These are phyloP conservation scores for Aethionema arabicum DNA, from an alignment of 345 rosid species.

Conservation along the genomic window DNA sequence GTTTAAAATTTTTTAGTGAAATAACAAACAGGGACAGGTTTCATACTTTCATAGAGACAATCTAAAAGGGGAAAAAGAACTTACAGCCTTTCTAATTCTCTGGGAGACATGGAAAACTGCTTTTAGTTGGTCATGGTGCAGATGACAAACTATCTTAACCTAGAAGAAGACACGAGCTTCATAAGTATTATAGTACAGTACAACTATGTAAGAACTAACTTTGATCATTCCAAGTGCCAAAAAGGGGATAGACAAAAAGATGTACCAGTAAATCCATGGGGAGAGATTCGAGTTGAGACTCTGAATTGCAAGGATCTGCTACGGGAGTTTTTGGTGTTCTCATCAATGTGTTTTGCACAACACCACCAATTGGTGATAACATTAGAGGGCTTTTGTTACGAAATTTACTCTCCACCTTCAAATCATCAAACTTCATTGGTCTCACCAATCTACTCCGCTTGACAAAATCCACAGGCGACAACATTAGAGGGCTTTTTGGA, in stretches of 20 bases:
- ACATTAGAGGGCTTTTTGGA: conserved; percentile 53
- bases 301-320: conserved; percentile 49
- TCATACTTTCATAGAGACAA: conserved; percentile 2
- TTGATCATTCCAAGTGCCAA: not conserved
- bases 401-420: conserved; percentile 38
- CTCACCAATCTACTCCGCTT: conserved; percentile 47
- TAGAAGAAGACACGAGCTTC: conserved; percentile 33
- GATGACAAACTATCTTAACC: conserved; percentile 86
- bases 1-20: conserved; percentile 3
- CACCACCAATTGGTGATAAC: conserved; percentile 61
- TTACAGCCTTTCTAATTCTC: conserved; percentile 78
- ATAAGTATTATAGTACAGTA: conserved; percentile 22
- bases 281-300: conserved; percentile 77
- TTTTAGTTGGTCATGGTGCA: conserved; percentile 92
- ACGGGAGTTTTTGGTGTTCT: conserved; percentile 83
- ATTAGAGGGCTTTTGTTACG: conserved; percentile 52
- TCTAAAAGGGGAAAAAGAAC: conserved; percentile 32
- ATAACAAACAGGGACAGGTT: conserved; percentile 2
- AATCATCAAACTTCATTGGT: conserved; percentile 38
- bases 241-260: not conserved
- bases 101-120: conserved; percentile 87
- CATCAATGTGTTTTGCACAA: conserved; percentile 47
- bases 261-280: conserved; percentile 87
- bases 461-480: conserved; percentile 56
- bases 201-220: not conserved